phyloP scores from a whole-genome alignment of 2,329 filamentous ascomycete species.

The Cladosporium oxysporum region DNA sequence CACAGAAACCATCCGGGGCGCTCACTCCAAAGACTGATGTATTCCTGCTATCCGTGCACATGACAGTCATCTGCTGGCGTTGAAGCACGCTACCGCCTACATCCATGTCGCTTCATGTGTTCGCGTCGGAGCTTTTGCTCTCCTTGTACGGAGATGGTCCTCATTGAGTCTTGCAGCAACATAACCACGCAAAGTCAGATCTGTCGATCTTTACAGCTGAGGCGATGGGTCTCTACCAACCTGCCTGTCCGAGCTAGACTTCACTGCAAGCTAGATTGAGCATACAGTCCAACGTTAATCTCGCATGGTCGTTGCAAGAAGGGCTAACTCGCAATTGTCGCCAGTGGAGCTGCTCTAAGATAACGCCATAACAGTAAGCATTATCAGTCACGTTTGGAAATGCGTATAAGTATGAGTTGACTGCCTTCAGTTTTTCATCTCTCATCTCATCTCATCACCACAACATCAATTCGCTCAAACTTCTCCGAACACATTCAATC shows the following conservation, averaged over 20 bases:
- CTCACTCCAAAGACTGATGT: not conserved
- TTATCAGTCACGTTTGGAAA: not conserved
- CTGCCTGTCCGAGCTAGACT: constrained; percentile 11
- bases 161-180: not conserved
- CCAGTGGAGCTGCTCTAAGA: not conserved
- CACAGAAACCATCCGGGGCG: not conserved
- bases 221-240: not conserved
- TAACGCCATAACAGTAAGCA: not conserved
- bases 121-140: not conserved
- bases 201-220: constrained; percentile 8
- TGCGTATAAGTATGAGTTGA: constrained; percentile 5
- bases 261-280: constrained; percentile 1
- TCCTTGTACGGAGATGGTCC: not conserved
- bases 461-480: not conserved
- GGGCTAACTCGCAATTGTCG: not conserved
- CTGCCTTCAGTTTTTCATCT: not conserved
- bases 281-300: not conserved
- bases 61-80: not conserved
- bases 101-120: not conserved
- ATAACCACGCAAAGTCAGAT: not conserved
- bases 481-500: not conserved
- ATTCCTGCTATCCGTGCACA: not conserved
- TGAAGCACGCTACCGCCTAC: not conserved
- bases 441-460: not conserved
- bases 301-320: not conserved